These are phyloP conservation scores for Sutorius australiensis DNA, from an alignment of 768 basidiomycete species.

Conservation along the genomic window DNA sequence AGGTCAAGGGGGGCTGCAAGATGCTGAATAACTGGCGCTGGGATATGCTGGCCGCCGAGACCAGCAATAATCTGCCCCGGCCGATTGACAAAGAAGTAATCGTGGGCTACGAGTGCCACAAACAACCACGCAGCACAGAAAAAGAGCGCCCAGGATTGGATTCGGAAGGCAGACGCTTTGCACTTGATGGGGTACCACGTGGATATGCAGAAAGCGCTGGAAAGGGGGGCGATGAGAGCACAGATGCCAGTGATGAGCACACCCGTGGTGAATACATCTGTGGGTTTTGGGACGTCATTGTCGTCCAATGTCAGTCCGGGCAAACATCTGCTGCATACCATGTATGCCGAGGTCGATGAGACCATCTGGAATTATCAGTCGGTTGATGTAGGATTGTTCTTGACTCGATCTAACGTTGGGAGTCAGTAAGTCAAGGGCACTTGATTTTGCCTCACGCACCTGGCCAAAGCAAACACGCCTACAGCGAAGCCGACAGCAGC, in stretches of 20 bases:
- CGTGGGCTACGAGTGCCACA: slow-evolving; percentile 45
- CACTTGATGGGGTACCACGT: slow-evolving; percentile 11
- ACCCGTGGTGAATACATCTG: slow-evolving; percentile 41
- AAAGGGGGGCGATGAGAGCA: slow-evolving; percentile 33
- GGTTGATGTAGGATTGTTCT: slow-evolving; percentile 10
- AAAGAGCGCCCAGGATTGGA: slow-evolving; percentile 38
- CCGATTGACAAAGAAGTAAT: slow-evolving; percentile 43
- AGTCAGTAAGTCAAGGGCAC: background rate
- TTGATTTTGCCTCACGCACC: slow-evolving; percentile 4
- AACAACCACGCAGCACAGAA: slow-evolving; percentile 48
- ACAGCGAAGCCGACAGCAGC: slow-evolving; percentile 19
- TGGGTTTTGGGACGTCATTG: background rate
- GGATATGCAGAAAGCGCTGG: slow-evolving; percentile 26
- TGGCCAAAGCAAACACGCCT: slow-evolving; percentile 21
- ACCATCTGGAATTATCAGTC: slow-evolving; percentile 3
- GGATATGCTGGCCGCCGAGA: slow-evolving; percentile 36
- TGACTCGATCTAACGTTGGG: slow-evolving; percentile 10
- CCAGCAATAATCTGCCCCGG: slow-evolving; percentile 43
- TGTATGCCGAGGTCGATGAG: slow-evolving; percentile 8
- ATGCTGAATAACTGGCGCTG: slow-evolving; percentile 34
- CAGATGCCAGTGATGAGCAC: slow-evolving; percentile 35
- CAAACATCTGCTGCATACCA: slow-evolving; percentile 4
- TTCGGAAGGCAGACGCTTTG: slow-evolving; percentile 15
- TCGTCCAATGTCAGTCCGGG: background rate
- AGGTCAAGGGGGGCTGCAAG: slow-evolving; percentile 37